These are phyloP conservation scores for Rhizopogon vulgaris DNA, from an alignment of 768 basidiomycete species.

Conservation along the genomic window DNA sequence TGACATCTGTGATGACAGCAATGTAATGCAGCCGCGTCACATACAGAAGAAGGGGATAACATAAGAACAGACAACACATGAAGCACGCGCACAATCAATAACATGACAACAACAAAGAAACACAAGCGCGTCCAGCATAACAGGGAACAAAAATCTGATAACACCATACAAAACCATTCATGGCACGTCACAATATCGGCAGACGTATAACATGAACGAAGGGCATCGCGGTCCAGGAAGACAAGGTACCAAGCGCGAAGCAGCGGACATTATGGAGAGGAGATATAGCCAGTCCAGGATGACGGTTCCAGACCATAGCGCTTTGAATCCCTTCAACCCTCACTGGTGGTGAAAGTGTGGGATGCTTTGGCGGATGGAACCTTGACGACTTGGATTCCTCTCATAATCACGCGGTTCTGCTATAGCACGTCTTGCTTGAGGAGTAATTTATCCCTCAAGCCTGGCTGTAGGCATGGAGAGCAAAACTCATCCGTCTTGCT, in stretches of 20 bases:
- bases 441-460: neutral
- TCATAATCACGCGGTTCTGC: slow-evolving; percentile 3
- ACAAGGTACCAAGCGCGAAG: slow-evolving; percentile 15
- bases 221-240: slow-evolving; percentile 20
- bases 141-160: slow-evolving; percentile 4
- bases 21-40: slow-evolving; percentile 26
- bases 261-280: slow-evolving; percentile 15
- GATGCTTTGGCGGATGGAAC: slow-evolving; percentile 2
- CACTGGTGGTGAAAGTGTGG: neutral
- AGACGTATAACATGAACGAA: slow-evolving; percentile 4
- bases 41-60: slow-evolving; percentile 11
- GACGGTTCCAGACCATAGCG: slow-evolving; percentile 1
- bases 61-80: slow-evolving; percentile 17
- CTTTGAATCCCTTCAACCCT: neutral
- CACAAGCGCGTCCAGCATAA: slow-evolving; percentile 28
- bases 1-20: slow-evolving; percentile 70
- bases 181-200: slow-evolving; percentile 1
- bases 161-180: slow-evolving; percentile 1
- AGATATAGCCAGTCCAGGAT: slow-evolving; percentile 14
- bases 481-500: slow-evolving; percentile 1
- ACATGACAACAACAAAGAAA: slow-evolving; percentile 15
- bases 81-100: slow-evolving; percentile 30
- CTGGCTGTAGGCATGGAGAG: slow-evolving; percentile 2
- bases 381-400: slow-evolving; percentile 3
- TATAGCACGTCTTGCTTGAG: slow-evolving; percentile 1